phyloP scores from a whole-genome alignment of 495 filamentous ascomycete genomes.

The Gamarada debralockiae region DNA sequence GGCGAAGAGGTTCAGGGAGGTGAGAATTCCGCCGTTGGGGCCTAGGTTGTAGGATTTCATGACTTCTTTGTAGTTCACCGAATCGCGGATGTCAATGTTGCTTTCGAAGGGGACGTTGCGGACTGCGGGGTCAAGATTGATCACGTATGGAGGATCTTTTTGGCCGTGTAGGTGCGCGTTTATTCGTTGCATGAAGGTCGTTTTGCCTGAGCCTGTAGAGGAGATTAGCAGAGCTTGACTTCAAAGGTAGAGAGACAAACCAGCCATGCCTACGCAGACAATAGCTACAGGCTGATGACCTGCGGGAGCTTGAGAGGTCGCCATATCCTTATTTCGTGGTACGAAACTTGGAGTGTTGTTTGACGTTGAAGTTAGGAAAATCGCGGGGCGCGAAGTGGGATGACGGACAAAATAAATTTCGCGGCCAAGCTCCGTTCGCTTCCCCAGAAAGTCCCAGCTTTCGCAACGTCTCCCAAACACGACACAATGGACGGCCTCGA shows the following conservation, averaged over 20 bases:
- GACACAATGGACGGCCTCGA: slow-evolving; percentile 27
- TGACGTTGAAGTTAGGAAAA: slow-evolving; percentile 1
- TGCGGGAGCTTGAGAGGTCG: slow-evolving; percentile 11
- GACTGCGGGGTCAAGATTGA: slow-evolving; percentile 97
- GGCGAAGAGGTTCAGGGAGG: slow-evolving; percentile 90
- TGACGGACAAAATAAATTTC: slow-evolving; percentile 9
- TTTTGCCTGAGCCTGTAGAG: slow-evolving; percentile 83
- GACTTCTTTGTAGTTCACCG: slow-evolving; percentile 98
- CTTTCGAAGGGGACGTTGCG: slow-evolving; percentile 92
- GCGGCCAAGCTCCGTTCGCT: slow-evolving; percentile 30
- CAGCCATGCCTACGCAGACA: slow-evolving; percentile 97
- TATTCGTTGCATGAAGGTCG: slow-evolving; percentile 97
- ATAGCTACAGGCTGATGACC: slow-evolving; percentile 52
- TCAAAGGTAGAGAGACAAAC: slow-evolving; percentile 30
- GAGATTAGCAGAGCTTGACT: slow-evolving; percentile 1
- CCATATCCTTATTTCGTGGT: slow-evolving; percentile 7
- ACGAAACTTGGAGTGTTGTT: slow-evolving; percentile 1
- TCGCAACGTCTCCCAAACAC: slow-evolving; percentile 1
- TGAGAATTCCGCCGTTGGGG: slow-evolving; percentile 97
- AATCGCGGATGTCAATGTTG: slow-evolving; percentile 99
- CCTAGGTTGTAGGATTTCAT: slow-evolving; percentile 99
- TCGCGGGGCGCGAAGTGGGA: slow-evolving; percentile 20
- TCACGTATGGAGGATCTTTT: slow-evolving; percentile 77
- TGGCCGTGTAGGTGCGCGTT: slow-evolving; percentile 82
- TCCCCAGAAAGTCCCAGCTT: neutral